phyloP scores from a whole-genome alignment of 2,329 filamentous ascomycete species.

The Fusarium euwallaceae region DNA sequence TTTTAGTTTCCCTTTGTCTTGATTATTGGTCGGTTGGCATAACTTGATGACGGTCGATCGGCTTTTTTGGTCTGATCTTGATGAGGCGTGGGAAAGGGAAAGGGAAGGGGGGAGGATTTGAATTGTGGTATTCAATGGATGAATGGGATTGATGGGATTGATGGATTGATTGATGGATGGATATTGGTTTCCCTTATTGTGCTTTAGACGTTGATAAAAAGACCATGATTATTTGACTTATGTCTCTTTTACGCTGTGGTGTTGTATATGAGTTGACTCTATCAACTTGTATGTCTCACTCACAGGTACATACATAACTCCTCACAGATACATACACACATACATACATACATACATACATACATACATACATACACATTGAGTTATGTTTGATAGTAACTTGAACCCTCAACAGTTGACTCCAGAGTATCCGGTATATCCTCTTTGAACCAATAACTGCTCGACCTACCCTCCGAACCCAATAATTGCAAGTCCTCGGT shows the following conservation, averaged over 20 bases:
- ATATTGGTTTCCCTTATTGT: constrained; percentile 10
- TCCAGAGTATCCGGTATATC: neutral
- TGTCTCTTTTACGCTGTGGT: neutral
- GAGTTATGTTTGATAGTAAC: neutral
- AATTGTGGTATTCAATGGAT: constrained; percentile 6
- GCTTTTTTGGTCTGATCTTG: constrained; percentile 3
- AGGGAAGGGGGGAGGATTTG: neutral
- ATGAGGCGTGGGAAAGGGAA: constrained; percentile 14
- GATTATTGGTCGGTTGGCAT: constrained; percentile 13
- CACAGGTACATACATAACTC: neutral
- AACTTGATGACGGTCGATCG: constrained; percentile 26
- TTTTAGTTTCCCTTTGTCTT: neutral
- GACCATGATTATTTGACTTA: constrained; percentile 9
- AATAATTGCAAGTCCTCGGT: neutral
- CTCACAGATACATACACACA: too few relatives aligned
- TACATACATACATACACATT: neutral
- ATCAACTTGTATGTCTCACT: constrained; percentile 17
- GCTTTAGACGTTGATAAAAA: constrained; percentile 33
- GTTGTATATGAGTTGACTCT: constrained; percentile 21
- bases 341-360: neutral
- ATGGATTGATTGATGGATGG: neutral
- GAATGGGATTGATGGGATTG: neutral
- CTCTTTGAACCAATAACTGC: neutral
- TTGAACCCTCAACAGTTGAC: neutral
- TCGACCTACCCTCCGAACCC: neutral